Base-by-base conservation (phyloP, 1,284 basidiomycete species). In the Puccinia novopanici region DNA sequence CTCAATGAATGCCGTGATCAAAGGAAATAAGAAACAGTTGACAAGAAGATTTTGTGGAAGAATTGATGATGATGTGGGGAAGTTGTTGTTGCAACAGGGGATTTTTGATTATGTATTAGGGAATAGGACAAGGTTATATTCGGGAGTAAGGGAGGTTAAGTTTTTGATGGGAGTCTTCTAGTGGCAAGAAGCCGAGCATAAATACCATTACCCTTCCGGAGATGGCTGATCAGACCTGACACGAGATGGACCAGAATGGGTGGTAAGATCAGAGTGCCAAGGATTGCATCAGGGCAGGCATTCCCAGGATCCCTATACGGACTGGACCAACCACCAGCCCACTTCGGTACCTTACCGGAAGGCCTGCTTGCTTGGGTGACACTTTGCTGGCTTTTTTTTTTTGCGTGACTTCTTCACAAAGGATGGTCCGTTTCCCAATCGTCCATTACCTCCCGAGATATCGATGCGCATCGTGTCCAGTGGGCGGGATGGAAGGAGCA, bases 271-370 rank as follows among this genome's bases (percentile, higher is more conserved):
- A 42, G 59, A 61, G 34, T 10, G 13, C 22, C 10, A 15, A 34
- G 19, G 40, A 4, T 27, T 19, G 22, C 15, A 42, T 67, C 63
- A 67, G 63, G 63, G 63, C 63, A 67, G 48, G 63, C 42, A 48
- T 48, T 67, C 63, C 63, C 63, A 67, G n/a, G 40, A 65, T 65
- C 63, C 40, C 22, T 22, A 42, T 65, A 65, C 40, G n/a, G n/a
- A 34, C 40, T 24, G 15, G 42, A 67, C 63, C 42, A 67, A 48
- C n/a, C 63, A 12, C 63, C 40, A 48, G 63, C 63, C 63, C 22
- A 4, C 63, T 67, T 48, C 15, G 42, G 63, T 67, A 24, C 63
- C 63, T 67, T 67, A 48, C 37, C 4, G 8, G 42, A 12, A 17
- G 22, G n/a, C 10, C 27, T 13, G 9, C 8, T 17, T 13, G 34